These are phyloP conservation scores for Podospora pseudopauciseta DNA, from an alignment of 495 filamentous ascomycete species.

Conservation along the genomic window DNA sequence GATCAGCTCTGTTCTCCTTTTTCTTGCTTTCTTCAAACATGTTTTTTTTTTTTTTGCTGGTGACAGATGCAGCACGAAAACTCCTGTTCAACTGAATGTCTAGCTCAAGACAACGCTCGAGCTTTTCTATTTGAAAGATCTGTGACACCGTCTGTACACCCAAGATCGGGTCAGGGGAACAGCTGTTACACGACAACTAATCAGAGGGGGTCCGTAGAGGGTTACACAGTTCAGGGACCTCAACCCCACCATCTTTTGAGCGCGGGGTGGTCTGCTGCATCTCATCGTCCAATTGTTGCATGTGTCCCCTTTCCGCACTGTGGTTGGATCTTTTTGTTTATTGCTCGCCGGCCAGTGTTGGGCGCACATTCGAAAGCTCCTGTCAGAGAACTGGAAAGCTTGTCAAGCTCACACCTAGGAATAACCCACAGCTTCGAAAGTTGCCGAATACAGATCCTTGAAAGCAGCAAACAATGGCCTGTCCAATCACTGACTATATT, in stretches of 20 bases:
- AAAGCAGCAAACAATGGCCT: neutral
- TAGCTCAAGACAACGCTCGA: neutral
- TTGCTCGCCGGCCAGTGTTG: neutral
- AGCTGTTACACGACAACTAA: neutral
- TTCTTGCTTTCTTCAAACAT: neutral
- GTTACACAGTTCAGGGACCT: neutral
- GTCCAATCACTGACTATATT: neutral
- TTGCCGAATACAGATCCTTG: neutral
- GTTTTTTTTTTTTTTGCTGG: neutral
- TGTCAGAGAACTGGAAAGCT: neutral
- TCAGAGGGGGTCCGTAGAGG: neutral
- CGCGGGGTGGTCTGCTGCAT: neutral
- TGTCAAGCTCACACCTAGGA: neutral
- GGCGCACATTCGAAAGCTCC: neutral
- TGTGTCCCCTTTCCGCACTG: neutral
- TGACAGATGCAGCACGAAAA: too few species aligned
- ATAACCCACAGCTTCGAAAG: neutral
- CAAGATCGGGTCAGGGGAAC: neutral
- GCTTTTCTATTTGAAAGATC: neutral
- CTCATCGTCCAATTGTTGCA: neutral
- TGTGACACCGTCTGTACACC: neutral
- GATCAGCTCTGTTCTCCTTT: constrained; percentile 7
- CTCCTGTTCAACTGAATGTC: too few species aligned
- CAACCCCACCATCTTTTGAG: neutral
- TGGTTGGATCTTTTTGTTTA: neutral